Evolutionary conservation across 192 early-diverging fungal species (phyloP).

Genomic region (Coemansia sp.): DNA sequence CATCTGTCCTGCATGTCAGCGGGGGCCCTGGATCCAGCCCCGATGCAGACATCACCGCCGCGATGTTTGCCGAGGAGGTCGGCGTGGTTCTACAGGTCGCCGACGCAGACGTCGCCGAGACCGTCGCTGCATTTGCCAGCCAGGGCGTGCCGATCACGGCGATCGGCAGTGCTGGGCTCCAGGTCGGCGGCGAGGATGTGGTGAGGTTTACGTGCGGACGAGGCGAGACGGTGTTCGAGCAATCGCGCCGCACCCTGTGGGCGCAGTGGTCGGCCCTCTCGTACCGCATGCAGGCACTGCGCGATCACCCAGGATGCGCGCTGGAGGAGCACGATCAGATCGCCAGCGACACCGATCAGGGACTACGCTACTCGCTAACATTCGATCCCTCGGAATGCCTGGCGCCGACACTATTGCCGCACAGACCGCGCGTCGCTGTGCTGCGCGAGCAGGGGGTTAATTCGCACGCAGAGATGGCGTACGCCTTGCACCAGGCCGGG

Average conservation of each 20-base stretch:
- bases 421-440: slow-evolving; percentile 85
- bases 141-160: slow-evolving; percentile 54
- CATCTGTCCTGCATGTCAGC: slow-evolving; percentile 24
- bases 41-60: slow-evolving; percentile 54
- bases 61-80: slow-evolving; percentile 96
- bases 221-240: slow-evolving; percentile 53
- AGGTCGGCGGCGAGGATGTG: slow-evolving; percentile 8
- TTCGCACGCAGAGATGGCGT: slow-evolving; percentile 92
- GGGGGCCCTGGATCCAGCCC: background rate
- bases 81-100: slow-evolving; percentile 94
- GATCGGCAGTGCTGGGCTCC: slow-evolving; percentile 53
- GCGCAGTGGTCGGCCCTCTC: slow-evolving; percentile 90
- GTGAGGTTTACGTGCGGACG: slow-evolving; percentile 54
- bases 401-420: slow-evolving; percentile 3
- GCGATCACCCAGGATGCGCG: slow-evolving; percentile 88
- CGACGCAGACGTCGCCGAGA: slow-evolving; percentile 39
- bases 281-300: slow-evolving; percentile 81
- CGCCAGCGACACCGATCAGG: slow-evolving; percentile 69
- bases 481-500: slow-evolving; percentile 89
- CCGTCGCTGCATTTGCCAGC: slow-evolving; percentile 48
- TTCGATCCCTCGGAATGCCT: slow-evolving; percentile 61
- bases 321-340: slow-evolving; percentile 77
- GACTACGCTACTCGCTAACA: slow-evolving; percentile 73
- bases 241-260: slow-evolving; percentile 66
- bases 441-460: slow-evolving; percentile 99